Conservation (phyloP, 768 basidiomycete genomes). For the Xerocomus spinulosus region DNA sequence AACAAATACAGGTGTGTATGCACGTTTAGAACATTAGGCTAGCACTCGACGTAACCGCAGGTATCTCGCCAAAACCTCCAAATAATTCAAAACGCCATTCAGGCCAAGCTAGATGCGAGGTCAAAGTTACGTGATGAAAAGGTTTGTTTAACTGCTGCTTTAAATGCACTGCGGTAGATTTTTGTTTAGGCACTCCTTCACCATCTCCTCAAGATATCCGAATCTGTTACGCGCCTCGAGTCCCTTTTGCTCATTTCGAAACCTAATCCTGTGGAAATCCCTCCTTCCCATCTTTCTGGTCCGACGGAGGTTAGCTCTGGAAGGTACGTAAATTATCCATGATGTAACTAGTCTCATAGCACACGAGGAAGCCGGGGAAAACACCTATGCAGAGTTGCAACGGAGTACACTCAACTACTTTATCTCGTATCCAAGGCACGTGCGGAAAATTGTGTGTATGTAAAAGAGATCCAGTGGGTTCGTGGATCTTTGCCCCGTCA, state of each 20-base stretch:
- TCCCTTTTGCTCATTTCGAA: conserved; percentile 67
- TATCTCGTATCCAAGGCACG: conserved; percentile 86
- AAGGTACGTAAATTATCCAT: conserved; percentile 19
- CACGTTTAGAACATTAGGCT: neutral
- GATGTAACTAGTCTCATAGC: conserved; percentile 32
- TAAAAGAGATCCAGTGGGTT: conserved; percentile 85
- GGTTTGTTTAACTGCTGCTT: conserved; percentile 31
- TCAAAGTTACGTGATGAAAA: conserved; percentile 82
- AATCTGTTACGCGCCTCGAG: conserved; percentile 85
- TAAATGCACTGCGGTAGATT: neutral
- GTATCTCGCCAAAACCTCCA: conserved; percentile 61
- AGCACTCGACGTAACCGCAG: conserved; percentile 23
- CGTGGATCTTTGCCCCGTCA: conserved; percentile 27
- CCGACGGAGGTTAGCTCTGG: conserved; percentile 34
- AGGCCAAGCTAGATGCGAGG: conserved; percentile 72
- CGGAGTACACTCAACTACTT: conserved; percentile 87
- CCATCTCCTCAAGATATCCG: conserved; percentile 86
- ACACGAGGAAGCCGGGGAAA: conserved; percentile 64
- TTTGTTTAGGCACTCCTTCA: conserved; percentile 68
- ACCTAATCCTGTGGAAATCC: conserved; percentile 34
- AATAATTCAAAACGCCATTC: conserved; percentile 65
- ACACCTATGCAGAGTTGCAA: conserved; percentile 78
- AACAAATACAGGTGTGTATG: conserved; percentile 61
- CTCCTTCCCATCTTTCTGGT: conserved; percentile 28
- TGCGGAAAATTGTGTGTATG: conserved; percentile 70